Conservation (phyloP, 352 stramenopile genomes). For the Phytophthora cactorum region DNA sequence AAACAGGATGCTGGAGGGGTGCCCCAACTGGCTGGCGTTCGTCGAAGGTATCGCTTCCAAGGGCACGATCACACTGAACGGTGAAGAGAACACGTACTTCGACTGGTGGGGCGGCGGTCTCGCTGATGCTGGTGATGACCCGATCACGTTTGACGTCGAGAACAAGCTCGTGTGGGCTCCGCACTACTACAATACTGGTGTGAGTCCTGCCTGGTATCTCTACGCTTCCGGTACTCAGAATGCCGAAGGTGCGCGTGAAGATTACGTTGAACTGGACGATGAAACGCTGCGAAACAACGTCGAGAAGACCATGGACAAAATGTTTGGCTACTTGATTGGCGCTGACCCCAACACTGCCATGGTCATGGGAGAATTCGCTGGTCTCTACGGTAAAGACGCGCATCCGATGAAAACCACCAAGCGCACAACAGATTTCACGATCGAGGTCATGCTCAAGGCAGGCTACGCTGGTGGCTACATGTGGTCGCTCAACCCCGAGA, state of each 20-base stretch:
- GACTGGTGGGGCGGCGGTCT: slow-evolving; percentile 78
- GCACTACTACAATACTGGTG: slow-evolving; percentile 81
- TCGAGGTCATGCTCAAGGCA: slow-evolving; percentile 62
- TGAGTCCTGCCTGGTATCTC: slow-evolving; percentile 69
- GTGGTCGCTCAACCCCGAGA: slow-evolving; percentile 83
- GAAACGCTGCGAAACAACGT: slow-evolving; percentile 59
- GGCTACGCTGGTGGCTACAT: slow-evolving; percentile 75
- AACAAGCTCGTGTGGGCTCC: slow-evolving; percentile 79
- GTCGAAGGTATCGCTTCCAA: slow-evolving; percentile 66
- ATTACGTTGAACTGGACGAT: slow-evolving; percentile 65
- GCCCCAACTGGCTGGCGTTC: slow-evolving; percentile 70
- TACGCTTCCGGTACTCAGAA: slow-evolving; percentile 54
- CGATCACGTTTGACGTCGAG: slow-evolving; percentile 46
- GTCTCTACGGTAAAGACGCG: slow-evolving; percentile 64
- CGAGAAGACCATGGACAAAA: slow-evolving; percentile 66
- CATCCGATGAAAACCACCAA: slow-evolving; percentile 64
- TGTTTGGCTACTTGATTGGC: slow-evolving; percentile 70
- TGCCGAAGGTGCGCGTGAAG: slow-evolving; percentile 26
- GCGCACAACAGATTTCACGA: slow-evolving; percentile 71
- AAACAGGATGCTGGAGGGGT: slow-evolving; percentile 68
- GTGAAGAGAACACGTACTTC: slow-evolving; percentile 50
- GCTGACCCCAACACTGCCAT: slow-evolving; percentile 53
- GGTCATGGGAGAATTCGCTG: slow-evolving; percentile 73
- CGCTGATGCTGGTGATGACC: slow-evolving; percentile 43
- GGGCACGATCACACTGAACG: slow-evolving; percentile 51